Evolutionary conservation across 2,329 filamentous ascomycete genomes (phyloP), one percentile per base, ranked within the genome.

Genomic region (Aureobasidium lini): DNA sequence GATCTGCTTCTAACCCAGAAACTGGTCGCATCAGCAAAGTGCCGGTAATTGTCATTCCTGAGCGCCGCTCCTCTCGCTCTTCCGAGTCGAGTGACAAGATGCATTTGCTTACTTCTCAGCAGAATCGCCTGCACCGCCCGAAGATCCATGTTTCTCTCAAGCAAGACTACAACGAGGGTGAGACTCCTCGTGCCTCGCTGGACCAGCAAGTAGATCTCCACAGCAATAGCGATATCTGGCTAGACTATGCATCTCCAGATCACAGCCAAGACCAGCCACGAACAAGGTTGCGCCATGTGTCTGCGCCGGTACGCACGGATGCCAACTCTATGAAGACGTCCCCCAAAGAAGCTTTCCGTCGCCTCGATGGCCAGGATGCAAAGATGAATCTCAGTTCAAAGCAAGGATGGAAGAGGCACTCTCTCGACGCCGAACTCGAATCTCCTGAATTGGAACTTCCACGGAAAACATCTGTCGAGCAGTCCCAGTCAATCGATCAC

Each of bases 1-100:
- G 63, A 37, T 37, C 57, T 34, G 39, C 50, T 6, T 64, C 63
- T 11, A 62, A 49, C 15, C 63, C 63, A 1, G 61, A 63, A 40
- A 28, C 34, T 13, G 34, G 58, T 39, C 50, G 44, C 3, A 6
- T 34, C 16, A 40, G 59, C 23, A 60, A 31, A 29, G 44, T 62
- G 49, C 53, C 60, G 48, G 52, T 48, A 43, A 50, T 60, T 3
- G 43, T 49, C 42, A 37, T 60, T 13, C 59, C 50, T 42, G 59
- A 56, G 59, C 49, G 59, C 29, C 59, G 44, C 34, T 56, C 59
- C 6, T 60, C 59, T 13, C 59, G 40, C 28, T 37, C 42, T 32
- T 36, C 23, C 40, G 52, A 46, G 15, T 31, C 6, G 1, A 9
- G 9, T 36, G 59, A 48, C 31, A 57, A 49, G 46, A 57, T 42